phyloP scores from a whole-genome alignment of 2,329 filamentous ascomycete genomes.

The Fusarium denticulatum region DNA sequence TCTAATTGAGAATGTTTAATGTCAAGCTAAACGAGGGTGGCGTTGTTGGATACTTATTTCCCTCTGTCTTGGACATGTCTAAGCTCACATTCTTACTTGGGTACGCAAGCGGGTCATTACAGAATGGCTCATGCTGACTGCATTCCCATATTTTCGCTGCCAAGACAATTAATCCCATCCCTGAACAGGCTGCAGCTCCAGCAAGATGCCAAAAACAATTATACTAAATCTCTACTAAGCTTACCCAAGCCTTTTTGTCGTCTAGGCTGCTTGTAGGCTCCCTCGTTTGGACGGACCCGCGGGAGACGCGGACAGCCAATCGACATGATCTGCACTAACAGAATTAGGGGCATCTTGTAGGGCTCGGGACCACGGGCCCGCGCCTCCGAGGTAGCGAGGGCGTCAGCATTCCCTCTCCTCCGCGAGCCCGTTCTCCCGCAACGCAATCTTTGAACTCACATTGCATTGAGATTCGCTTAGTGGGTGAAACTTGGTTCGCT shows the following conservation, averaged over 20 bases:
- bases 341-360: background rate
- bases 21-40: background rate
- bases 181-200: background rate
- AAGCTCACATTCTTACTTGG: background rate
- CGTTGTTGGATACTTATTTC: background rate
- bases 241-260: background rate
- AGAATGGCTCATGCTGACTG: constrained; percentile 11
- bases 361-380: constrained; percentile 11
- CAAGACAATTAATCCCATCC: background rate
- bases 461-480: background rate
- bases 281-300: background rate
- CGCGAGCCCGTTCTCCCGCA: constrained; percentile 4
- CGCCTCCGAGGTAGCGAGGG: constrained; percentile 30
- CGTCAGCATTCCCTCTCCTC: background rate
- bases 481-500: background rate
- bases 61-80: background rate
- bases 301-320: constrained; percentile 11
- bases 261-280: background rate
- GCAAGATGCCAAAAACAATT: background rate
- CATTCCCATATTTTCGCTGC: background rate
- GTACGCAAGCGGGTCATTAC: background rate
- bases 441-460: background rate
- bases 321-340: background rate
- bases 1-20: background rate
- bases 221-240: rapidly evolving